Evolutionary conservation across 805 yeast genomes (phyloP).

Genomic region (Yarrowia divulgata): DNA sequence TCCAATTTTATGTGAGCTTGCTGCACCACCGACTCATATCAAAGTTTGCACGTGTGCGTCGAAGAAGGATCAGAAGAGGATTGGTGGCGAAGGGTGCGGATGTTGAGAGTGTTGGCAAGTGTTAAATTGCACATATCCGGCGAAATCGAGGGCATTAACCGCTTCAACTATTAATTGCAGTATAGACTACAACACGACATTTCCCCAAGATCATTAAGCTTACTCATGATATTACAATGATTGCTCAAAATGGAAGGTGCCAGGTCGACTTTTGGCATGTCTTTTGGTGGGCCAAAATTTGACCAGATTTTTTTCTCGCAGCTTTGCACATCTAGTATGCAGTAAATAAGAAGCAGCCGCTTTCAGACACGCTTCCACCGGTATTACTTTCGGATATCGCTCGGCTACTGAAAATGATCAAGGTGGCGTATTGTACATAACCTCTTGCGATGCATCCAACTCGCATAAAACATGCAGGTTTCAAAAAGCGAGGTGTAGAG

Average conservation of each 20-base stretch:
- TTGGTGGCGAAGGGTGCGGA: too few species aligned
- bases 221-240: not conserved
- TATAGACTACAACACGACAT: too few species aligned
- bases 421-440: not conserved
- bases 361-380: too few species aligned
- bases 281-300: not conserved
- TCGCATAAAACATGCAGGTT: not conserved
- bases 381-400: too few species aligned
- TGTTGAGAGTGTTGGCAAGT: too few species aligned
- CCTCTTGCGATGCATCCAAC: not conserved
- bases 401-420: not conserved
- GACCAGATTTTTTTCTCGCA: not conserved
- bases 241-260: not conserved
- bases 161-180: too few species aligned
- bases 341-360: too few species aligned
- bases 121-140: too few species aligned
- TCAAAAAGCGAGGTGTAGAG: not conserved
- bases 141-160: too few species aligned
- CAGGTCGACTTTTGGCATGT: not conserved
- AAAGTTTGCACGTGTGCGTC: constrained; percentile 27
- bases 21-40: constrained; percentile 33
- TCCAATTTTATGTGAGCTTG: constrained; percentile 20
- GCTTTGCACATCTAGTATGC: not conserved
- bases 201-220: not conserved
- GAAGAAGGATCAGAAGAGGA: not conserved